Base-by-base conservation (phyloP, 1,284 basidiomycete genomes). In the Ceratobasidium sp. region DNA sequence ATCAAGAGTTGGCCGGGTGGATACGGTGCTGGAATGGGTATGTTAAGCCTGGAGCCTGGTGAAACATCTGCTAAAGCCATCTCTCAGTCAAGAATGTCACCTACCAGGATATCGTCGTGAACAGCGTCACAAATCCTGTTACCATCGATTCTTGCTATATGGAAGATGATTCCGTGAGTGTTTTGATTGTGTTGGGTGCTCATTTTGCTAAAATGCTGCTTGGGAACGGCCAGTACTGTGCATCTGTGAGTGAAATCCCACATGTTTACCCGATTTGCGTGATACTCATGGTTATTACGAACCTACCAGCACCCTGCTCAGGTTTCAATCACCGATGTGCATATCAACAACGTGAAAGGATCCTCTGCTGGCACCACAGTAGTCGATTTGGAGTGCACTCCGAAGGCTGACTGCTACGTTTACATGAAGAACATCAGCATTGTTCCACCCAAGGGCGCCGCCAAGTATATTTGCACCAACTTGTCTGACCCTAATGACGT, bases 1-100 rank as follows among this genome's bases (percentile, higher is more conserved):
- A 66, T 77, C 75, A 77, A 77, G 65, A 77, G 64, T 42, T 77
- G 52, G 50, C 75, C 75, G n/a, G 75, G 75, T 46, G 75, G 75
- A 46, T 77, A 77, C 50, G 75, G 75, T 23, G 69, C 54, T 61
- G 69, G 69, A 15, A 71, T 71, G 57, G 57, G 69, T 71, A 26
- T 23, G 69, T 46, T 26, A 15, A 33, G 10, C 17, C 7, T 67
- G 12, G 54, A 26, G 40, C 12, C 52, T 56, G 26, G 59, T 7
- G 20, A 62, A 59, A 38, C 13, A 61, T 46, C 12, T 28, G 42
- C 69, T 71, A 9, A 61, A 10, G 13, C n/a, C 26, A 4, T 23
- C 20, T 38, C 42, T n/a, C 44, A 77, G 75, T 77, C 28, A 48
- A 69, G 23, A 77, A 77, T 65, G 56, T 77, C 9, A 77, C 75